These are phyloP conservation scores for Saitozyma sp. DNA, from an alignment of 768 basidiomycete species.

Conservation along the genomic window DNA sequence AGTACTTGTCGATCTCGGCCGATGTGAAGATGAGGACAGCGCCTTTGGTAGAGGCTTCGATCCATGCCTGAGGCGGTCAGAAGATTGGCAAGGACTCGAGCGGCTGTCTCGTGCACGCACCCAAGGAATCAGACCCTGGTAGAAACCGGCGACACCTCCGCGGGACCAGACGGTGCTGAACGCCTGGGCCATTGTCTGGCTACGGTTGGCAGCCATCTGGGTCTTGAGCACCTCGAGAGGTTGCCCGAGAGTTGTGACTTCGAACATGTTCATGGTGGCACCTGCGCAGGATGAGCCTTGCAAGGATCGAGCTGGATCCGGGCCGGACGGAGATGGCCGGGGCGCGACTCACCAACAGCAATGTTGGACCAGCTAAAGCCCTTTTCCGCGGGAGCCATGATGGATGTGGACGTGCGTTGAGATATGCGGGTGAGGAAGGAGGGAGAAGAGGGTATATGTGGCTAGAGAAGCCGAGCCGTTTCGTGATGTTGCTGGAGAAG, in stretches of 20 bases:
- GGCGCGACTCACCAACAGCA: conserved; percentile 49
- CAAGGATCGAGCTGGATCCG: not conserved
- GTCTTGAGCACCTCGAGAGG: conserved; percentile 98
- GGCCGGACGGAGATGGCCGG: conserved; percentile 2
- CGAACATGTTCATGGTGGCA: conserved; percentile 89
- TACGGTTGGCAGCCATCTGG: conserved; percentile 97
- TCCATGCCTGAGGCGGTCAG: conserved; percentile 75
- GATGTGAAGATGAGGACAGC: conserved; percentile 94
- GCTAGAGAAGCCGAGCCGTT: no score
- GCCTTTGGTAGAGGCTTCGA: conserved; percentile 98
- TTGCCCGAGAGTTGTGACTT: conserved; percentile 98
- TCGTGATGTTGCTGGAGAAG: not conserved
- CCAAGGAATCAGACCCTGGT: conserved; percentile 99
- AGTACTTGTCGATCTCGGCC: conserved; percentile 79
- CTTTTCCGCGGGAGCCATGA: conserved; percentile 60
- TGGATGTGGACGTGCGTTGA: conserved; percentile 11
- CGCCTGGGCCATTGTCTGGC: conserved; percentile 85
- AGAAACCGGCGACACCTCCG: conserved; percentile 86
- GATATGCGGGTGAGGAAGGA: not conserved
- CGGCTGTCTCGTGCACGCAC: conserved; percentile 56
- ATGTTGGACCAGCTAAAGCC: conserved; percentile 55
- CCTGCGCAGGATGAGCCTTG: conserved; percentile 56
- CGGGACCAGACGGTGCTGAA: conserved; percentile 83
- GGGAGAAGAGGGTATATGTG: not conserved
- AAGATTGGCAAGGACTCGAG: not conserved